Evolutionary conservation across 129 eudicot genomes (phyloP).

Genomic region (Deinandra increscens): DNA sequence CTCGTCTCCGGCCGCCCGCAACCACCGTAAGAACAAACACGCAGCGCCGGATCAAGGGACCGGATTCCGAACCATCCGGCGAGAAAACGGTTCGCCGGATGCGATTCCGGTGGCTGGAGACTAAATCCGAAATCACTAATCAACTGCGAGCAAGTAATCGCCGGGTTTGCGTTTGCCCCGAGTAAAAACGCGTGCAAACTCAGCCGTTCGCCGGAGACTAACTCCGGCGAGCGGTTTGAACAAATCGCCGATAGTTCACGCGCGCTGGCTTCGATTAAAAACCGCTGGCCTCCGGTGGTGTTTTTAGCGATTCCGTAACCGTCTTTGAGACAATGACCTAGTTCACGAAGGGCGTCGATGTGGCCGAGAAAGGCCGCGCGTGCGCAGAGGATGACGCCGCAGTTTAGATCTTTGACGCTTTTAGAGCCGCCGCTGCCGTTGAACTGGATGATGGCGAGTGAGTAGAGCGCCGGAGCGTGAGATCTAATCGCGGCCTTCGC

Average conservation of each 20-base stretch:
- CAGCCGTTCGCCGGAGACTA: constrained; percentile 1
- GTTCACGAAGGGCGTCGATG: constrained; percentile 44
- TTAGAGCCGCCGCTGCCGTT: constrained; percentile 41
- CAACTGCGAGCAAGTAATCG: neutral
- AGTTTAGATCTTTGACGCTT: constrained; percentile 24
- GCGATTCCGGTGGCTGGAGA: constrained; percentile 8
- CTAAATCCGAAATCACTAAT: constrained; percentile 27
- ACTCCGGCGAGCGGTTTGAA: neutral
- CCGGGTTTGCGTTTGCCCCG: neutral
- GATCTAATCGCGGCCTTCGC: constrained; percentile 35
- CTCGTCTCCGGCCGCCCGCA: constrained; percentile 55
- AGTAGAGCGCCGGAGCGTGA: constrained; percentile 44
- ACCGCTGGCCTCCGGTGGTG: constrained; percentile 32
- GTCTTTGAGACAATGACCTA: constrained; percentile 44
- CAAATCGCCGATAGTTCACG: constrained; percentile 29
- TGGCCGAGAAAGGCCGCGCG: constrained; percentile 47
- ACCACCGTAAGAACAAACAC: constrained; percentile 34
- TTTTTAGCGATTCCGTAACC: constrained; percentile 39
- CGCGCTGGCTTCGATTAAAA: constrained; percentile 33
- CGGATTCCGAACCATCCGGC: constrained; percentile 30
- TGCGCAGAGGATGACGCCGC: constrained; percentile 40
- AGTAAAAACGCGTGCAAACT: neutral
- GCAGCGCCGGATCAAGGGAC: constrained; percentile 15
- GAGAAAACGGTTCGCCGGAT: constrained; percentile 44
- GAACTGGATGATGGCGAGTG: constrained; percentile 46